Conservation (phyloP, 2,329 filamentous ascomycete genomes). For the Exophiala sideris region DNA sequence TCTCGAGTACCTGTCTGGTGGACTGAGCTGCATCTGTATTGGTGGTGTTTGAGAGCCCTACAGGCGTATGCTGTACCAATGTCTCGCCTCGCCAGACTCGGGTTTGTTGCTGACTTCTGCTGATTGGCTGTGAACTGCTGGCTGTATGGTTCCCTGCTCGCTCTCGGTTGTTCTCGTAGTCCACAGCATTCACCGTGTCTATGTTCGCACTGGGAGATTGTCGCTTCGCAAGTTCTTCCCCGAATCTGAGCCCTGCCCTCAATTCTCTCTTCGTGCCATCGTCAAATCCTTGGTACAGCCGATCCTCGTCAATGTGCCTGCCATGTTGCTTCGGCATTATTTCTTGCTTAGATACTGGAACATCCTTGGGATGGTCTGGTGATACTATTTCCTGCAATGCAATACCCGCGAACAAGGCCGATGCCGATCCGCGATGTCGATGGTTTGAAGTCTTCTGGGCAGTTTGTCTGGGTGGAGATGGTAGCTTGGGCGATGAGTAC, state of each 20-base stretch:
- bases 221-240: slow-evolving; percentile 41
- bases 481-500: slow-evolving; percentile 27
- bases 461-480: slow-evolving; percentile 28
- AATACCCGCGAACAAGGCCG: slow-evolving; percentile 19
- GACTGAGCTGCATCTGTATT: neutral
- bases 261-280: slow-evolving; percentile 39
- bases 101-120: slow-evolving; percentile 1
- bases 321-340: slow-evolving; percentile 4
- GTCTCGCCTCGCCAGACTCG: slow-evolving; percentile 16
- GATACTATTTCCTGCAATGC: slow-evolving; percentile 23
- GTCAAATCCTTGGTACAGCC: slow-evolving; percentile 33
- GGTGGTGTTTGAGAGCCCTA: neutral
- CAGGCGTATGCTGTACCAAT: slow-evolving; percentile 10
- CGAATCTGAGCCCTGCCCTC: slow-evolving; percentile 41
- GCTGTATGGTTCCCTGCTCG: neutral
- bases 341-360: slow-evolving; percentile 13
- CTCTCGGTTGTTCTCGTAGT: neutral
- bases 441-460: slow-evolving; percentile 21
- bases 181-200: neutral
- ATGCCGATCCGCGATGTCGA: slow-evolving; percentile 20
- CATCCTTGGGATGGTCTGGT: slow-evolving; percentile 12
- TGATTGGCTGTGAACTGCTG: neutral
- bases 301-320: slow-evolving; percentile 1
- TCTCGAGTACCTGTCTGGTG: slow-evolving; percentile 1
- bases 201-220: slow-evolving; percentile 21